Base-by-base conservation (phyloP, 805 yeast genomes). In the Scheffersomyces ergatensis region DNA sequence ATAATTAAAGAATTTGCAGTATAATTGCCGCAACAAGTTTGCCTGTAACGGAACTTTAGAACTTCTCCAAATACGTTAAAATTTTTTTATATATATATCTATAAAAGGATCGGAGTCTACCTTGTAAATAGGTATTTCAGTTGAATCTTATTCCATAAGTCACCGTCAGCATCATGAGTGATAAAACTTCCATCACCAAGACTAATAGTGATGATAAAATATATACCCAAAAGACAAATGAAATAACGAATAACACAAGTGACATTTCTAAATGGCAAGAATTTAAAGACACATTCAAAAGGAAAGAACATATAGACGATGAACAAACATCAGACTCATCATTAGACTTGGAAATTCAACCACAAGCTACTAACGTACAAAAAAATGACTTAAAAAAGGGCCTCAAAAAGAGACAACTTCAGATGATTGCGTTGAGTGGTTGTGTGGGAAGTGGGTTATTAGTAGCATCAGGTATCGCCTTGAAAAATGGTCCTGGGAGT, bases 371-470 rank as follows among this genome's bases (percentile, higher is more conserved):
- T 15, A 29, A 29, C 18, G 9, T 29, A 5, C 32, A 29, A 15
- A 29, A 29, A 7, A 29, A 29, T 29, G 32, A 29, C 5, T 47
- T 58, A 17, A 50, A 53, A 32, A 55, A 57, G 32, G 53, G 55
- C 14, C 55, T 59, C 25, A 61, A 60, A 31, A 57, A 60, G 38
- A 43, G 66, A 37, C 69, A 63, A 40, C 42, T 63, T 7, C 67
- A 60, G 45, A 62, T 69, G 62, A 69, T 69, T 36, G 65, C 72
- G 4, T 51, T 69, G 21, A 71, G 72, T 5, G 71, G 72, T 1
- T 67, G 73, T 46, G 68, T 69, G 15, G 74, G 74, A 0, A 54
- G 64, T 21, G 74, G 74, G 4, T 54, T 69, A 33, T 62, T 69
- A 40, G 65, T 69, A 34, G 74, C 66, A 1, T 56, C 64, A 1